Percentiles rank a stretch among this genome's conserved stretches.
Evolutionary conservation across 2,329 filamentous ascomycete species (phyloP).

Genomic region (Aspergillus pseudotamarii): DNA sequence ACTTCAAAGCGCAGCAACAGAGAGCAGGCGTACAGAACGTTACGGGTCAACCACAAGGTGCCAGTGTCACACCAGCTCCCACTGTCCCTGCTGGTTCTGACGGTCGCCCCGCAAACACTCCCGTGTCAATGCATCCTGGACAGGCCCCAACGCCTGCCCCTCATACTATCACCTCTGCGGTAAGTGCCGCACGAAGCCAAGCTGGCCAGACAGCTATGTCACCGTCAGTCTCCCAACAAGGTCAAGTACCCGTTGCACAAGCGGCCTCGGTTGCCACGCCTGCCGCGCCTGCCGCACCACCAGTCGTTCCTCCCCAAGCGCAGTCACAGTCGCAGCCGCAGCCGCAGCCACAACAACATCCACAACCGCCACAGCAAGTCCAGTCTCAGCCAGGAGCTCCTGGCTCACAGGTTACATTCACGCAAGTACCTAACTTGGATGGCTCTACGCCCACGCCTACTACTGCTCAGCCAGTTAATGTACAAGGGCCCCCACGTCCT

Average conservation of each 20-base stretch:
- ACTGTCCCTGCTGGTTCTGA: slow-evolving; percentile 21
- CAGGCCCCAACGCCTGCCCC: slow-evolving; percentile 43
- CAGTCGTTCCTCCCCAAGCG: slow-evolving; percentile 19
- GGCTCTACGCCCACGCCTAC: slow-evolving; percentile 36
- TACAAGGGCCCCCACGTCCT: slow-evolving; percentile 43
- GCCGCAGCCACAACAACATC: slow-evolving; percentile 5
- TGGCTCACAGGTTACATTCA: slow-evolving; percentile 32
- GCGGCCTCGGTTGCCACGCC: slow-evolving; percentile 27
- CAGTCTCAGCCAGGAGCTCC: slow-evolving; percentile 34
- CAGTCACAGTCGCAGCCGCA: slow-evolving; percentile 7
- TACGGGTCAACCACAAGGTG: slow-evolving; percentile 3
- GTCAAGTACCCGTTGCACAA: slow-evolving; percentile 34
- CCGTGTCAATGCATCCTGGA: slow-evolving; percentile 34
- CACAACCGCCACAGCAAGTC: slow-evolving; percentile 29
- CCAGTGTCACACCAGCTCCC: slow-evolving; percentile 15
- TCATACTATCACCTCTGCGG: slow-evolving; percentile 53
- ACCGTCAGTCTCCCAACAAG: slow-evolving; percentile 37
- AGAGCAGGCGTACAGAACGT: slow-evolving; percentile 23
- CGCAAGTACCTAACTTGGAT: slow-evolving; percentile 34
- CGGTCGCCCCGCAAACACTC: slow-evolving; percentile 26
- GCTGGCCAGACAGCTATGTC: slow-evolving; percentile 41
- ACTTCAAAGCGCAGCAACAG: slow-evolving; percentile 44
- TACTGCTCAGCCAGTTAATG: slow-evolving; percentile 32
- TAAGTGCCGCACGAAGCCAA: slow-evolving; percentile 48
- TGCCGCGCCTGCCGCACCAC: slow-evolving; percentile 28